These are phyloP conservation scores for Colletotrichum sp. DNA, from an alignment of 2,329 filamentous ascomycete species.

Conservation along the genomic window DNA sequence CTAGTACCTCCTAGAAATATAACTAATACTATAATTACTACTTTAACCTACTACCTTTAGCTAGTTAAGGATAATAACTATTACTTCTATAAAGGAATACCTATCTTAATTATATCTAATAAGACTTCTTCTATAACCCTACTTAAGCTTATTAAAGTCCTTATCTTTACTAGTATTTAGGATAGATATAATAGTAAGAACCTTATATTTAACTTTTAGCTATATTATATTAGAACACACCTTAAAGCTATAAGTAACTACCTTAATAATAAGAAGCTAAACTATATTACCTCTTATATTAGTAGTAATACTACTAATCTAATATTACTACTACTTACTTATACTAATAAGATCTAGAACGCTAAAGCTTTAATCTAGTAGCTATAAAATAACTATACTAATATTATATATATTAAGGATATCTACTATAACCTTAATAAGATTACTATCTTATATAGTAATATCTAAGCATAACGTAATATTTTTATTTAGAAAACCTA, in stretches of 20 bases:
- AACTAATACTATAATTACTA: neutral
- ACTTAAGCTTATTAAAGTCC: neutral
- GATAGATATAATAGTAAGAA: neutral
- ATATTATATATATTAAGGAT: neutral
- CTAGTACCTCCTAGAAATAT: too few species aligned
- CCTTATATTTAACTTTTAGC: neutral
- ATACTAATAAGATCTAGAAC: rapidly evolving
- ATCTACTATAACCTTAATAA: neutral
- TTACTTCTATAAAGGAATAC: neutral
- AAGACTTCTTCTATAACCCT: neutral
- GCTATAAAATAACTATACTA: neutral
- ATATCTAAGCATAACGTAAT: neutral
- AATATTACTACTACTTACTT: neutral
- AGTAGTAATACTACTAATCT: neutral
- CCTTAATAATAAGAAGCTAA: too few species aligned
- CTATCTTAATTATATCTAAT: neutral
- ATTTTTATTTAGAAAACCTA: neutral
- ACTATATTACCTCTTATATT: neutral
- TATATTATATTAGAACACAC: neutral
- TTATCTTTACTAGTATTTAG: neutral
- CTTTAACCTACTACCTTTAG: neutral
- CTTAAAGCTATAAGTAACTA: too few species aligned
- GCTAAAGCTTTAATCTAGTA: neutral
- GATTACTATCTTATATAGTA: neutral
- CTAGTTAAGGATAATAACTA: neutral